Conservation (phyloP, 495 filamentous ascomycete genomes). For the Penicillium mononematosum region DNA sequence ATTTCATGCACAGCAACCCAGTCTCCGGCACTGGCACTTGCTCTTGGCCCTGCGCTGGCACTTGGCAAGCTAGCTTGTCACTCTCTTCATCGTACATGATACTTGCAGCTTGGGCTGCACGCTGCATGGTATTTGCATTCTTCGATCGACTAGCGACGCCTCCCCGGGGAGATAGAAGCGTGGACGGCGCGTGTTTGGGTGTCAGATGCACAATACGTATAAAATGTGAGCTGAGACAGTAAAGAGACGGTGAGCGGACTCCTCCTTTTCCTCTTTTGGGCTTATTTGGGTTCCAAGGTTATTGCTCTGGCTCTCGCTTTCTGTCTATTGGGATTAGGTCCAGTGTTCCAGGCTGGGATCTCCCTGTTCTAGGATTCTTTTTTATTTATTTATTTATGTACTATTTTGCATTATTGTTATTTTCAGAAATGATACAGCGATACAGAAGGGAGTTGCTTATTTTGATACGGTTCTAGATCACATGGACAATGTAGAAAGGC, state of each 20-base stretch:
- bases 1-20: slow-evolving; percentile 2
- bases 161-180: slow-evolving; percentile 1
- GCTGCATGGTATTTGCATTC: slow-evolving; percentile 4
- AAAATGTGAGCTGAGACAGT: slow-evolving; percentile 2
- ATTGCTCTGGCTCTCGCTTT: not conserved
- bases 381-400: too few species aligned
- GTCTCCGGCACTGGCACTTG: not conserved
- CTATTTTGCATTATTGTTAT: not conserved
- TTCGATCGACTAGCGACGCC: slow-evolving; percentile 10
- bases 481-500: not conserved
- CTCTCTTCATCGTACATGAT: slow-evolving; percentile 7
- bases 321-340: not conserved
- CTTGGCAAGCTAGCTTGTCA: slow-evolving; percentile 1
- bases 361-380: not conserved
- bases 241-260: slow-evolving; percentile 8
- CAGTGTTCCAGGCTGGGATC: not conserved
- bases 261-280: not conserved
- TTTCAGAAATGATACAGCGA: not conserved
- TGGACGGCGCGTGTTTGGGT: not conserved
- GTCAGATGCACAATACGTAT: not conserved
- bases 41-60: slow-evolving; percentile 7
- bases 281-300: not conserved
- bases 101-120: slow-evolving; percentile 1
- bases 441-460: not conserved
- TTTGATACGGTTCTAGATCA: not conserved